Conservation (phyloP, 306 rosid species). For the Canavalia gladiata region DNA sequence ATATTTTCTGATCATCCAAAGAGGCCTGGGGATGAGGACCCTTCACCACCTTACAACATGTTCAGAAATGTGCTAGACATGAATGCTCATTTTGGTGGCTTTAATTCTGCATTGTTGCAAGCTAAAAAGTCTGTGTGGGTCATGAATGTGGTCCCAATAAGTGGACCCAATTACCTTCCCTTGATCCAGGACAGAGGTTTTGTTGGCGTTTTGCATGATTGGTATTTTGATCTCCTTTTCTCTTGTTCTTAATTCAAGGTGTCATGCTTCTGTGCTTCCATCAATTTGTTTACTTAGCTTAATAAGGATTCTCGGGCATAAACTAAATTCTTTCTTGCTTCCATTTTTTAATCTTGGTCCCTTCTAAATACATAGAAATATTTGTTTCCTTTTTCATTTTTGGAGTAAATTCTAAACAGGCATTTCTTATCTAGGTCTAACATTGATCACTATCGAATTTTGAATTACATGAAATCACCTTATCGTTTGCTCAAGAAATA, state of each 20-base stretch:
- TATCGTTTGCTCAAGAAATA: conserved; percentile 1
- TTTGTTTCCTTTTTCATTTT: background rate
- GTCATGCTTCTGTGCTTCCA: conserved; percentile 17
- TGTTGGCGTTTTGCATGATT: conserved; percentile 87
- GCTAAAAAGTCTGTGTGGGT: conserved; percentile 94
- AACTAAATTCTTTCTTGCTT: conserved; percentile 21
- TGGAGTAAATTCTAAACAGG: background rate
- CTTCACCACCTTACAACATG: conserved; percentile 96
- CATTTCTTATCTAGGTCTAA: conserved; percentile 21
- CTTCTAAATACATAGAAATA: background rate
- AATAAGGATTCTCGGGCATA: conserved; percentile 5
- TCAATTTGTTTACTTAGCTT: conserved; percentile 35
- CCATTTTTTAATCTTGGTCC: background rate
- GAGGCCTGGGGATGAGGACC: conserved; percentile 98
- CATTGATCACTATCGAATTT: background rate
- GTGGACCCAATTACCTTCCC: conserved; percentile 83
- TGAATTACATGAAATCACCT: conserved; percentile 6
- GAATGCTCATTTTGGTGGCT: conserved; percentile 93
- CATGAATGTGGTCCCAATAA: conserved; percentile 91
- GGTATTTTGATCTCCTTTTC: conserved; percentile 66
- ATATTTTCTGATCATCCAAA: conserved; percentile 99
- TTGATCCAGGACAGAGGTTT: conserved; percentile 93
- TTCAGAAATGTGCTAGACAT: conserved; percentile 91
- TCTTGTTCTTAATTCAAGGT: conserved; percentile 4
- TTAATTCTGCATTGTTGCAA: conserved; percentile 84